A percentile compares a stretch with the other conserved stretches of the same genome.
These are phyloP conservation scores for Manihot esculenta DNA, from an alignment of 441 rosid species.

Conservation along the genomic window DNA sequence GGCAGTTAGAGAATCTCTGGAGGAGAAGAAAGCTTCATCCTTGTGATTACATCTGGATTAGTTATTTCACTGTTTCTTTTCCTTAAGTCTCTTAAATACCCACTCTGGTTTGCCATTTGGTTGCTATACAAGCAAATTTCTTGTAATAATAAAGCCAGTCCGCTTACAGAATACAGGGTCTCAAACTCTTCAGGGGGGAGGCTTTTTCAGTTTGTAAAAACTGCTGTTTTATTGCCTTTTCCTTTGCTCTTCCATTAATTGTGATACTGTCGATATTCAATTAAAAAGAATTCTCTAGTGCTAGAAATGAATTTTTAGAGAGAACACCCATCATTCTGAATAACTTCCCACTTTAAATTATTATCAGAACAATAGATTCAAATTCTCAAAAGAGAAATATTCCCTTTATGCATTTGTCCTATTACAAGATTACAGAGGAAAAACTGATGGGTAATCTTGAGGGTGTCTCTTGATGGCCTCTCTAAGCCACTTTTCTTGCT, in stretches of 20 bases:
- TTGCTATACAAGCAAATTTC: not conserved
- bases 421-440: conserved; percentile 35
- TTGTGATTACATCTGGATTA: conserved; percentile 33
- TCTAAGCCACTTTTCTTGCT: conserved; percentile 61
- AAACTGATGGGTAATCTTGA: conserved; percentile 65
- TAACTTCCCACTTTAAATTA: too few relatives aligned
- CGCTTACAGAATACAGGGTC: not conserved
- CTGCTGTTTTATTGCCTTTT: not conserved
- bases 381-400: not conserved
- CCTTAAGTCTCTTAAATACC: not conserved
- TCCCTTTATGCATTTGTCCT: not conserved
- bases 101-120: not conserved
- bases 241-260: too few relatives aligned
- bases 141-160: too few relatives aligned
- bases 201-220: too few relatives aligned
- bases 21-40: conserved; percentile 53
- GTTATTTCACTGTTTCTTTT: not conserved
- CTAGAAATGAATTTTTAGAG: too few relatives aligned
- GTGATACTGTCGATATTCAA: too few relatives aligned
- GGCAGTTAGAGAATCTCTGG: conserved; percentile 77
- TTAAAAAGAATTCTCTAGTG: too few relatives aligned
- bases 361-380: not conserved
- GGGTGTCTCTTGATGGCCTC: conserved; percentile 55
- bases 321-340: too few relatives aligned
- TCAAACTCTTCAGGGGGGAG: not conserved